phyloP scores from a whole-genome alignment of 2,329 filamentous ascomycete genomes.

The Epichloe festucae region DNA sequence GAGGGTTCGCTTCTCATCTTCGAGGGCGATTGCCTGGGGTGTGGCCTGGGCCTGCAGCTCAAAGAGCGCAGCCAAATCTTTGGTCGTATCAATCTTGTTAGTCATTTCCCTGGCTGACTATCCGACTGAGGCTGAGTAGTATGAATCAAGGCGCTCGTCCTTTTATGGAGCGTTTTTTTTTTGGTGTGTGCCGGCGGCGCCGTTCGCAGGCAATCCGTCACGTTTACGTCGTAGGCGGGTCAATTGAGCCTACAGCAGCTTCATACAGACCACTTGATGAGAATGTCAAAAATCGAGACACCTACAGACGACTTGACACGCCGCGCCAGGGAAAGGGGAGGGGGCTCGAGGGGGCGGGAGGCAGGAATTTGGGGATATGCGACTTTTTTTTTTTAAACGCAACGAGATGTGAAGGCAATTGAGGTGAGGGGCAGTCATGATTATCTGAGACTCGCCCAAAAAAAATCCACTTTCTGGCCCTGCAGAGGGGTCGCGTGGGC shows the following conservation, averaged over 20 bases:
- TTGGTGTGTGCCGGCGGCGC: background rate
- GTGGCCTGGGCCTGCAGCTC: slow-evolving; percentile 53
- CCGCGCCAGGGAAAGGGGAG: background rate
- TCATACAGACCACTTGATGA: background rate
- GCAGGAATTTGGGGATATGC: no score
- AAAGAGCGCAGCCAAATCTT: slow-evolving; percentile 63
- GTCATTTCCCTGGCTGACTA: slow-evolving; percentile 31
- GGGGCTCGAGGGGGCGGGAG: background rate
- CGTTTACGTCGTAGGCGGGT: background rate
- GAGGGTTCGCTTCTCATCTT: slow-evolving; percentile 53
- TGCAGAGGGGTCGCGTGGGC: no score
- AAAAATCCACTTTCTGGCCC: background rate
- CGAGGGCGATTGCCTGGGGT: slow-evolving; percentile 56
- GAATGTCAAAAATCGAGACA: background rate
- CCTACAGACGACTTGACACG: background rate
- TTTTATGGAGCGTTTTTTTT: no score
- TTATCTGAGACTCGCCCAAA: background rate
- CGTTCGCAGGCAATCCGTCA: background rate
- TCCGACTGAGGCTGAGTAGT: background rate
- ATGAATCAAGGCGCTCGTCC: background rate
- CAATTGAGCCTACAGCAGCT: background rate
- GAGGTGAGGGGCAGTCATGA: no score
- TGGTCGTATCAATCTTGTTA: slow-evolving; percentile 53
- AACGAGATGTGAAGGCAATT: no score
- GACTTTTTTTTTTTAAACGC: no score